Evolutionary conservation across 2,329 filamentous ascomycete species (phyloP).

Genomic region (Xylaria sp.): DNA sequence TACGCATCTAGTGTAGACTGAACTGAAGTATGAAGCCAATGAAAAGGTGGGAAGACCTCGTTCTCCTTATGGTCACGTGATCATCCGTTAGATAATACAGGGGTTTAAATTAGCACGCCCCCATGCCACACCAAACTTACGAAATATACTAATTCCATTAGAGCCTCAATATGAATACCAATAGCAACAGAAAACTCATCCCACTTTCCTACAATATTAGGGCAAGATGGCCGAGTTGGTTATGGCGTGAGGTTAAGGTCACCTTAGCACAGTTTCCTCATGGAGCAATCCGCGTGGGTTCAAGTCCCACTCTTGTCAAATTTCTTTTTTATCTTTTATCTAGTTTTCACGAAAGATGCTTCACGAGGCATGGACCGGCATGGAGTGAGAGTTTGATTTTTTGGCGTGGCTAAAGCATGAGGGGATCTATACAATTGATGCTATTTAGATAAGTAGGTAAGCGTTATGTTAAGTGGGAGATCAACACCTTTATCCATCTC

Average conservation of each 20-base stretch:
- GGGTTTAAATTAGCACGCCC: background rate
- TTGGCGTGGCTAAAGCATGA: background rate
- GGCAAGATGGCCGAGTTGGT: slow-evolving; percentile 53
- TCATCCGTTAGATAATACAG: background rate
- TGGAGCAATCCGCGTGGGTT: slow-evolving; percentile 55
- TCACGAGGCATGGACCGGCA: too few species aligned
- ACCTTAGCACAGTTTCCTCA: slow-evolving; percentile 44
- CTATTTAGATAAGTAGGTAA: too few species aligned
- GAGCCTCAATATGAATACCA: too few species aligned
- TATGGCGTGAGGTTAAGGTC: slow-evolving; percentile 53
- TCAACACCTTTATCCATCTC: too few species aligned
- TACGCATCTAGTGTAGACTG: too few species aligned
- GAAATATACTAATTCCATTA: too few species aligned
- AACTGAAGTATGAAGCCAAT: too few species aligned
- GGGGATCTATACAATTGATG: too few species aligned
- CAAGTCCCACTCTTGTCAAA: slow-evolving; percentile 52
- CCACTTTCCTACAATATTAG: too few species aligned
- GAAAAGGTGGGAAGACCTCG: background rate
- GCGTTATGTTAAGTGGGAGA: too few species aligned
- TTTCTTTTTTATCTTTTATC: background rate
- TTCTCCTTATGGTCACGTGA: background rate
- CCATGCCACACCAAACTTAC: background rate
- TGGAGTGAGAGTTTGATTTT: background rate
- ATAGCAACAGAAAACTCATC: too few species aligned
- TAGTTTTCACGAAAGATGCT: background rate